Conservation (phyloP, 441 rosid species). For the Theobroma grandiflorum region DNA sequence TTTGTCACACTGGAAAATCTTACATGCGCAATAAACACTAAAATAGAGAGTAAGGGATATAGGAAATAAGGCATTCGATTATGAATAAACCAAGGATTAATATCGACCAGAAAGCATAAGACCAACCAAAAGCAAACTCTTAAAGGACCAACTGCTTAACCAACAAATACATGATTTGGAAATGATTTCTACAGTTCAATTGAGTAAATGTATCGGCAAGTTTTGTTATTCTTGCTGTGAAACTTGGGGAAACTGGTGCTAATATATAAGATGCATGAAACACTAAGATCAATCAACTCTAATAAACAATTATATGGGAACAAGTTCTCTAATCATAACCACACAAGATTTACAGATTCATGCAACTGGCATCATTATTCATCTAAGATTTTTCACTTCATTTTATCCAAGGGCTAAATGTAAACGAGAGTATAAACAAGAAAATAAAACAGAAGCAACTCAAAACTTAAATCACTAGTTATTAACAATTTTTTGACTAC, state of each 20-base stretch:
- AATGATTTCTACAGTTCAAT: neutral
- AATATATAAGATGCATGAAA: neutral
- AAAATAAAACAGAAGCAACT: neutral
- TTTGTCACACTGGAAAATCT: neutral
- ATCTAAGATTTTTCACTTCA: neutral
- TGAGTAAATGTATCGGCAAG: neutral
- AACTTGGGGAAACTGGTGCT: neutral
- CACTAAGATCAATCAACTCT: slow-evolving; percentile 2
- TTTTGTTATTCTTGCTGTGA: neutral
- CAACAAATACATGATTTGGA: neutral
- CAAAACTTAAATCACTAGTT: neutral
- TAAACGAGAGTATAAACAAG: neutral
- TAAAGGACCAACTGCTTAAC: neutral
- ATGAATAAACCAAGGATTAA: neutral
- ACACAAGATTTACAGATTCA: neutral
- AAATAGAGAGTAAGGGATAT: neutral
- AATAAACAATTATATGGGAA: neutral
- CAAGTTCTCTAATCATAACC: neutral
- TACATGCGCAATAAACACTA: neutral
- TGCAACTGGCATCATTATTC: neutral
- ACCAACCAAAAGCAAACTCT: neutral
- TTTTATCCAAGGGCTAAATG: neutral
- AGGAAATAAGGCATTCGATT: neutral
- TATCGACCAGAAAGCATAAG: neutral
- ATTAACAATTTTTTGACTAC: neutral